Evolutionary conservation across 225 moss, liverwort and hornwort genomes (phyloP).

Genomic region (Polytrichum commune): DNA sequence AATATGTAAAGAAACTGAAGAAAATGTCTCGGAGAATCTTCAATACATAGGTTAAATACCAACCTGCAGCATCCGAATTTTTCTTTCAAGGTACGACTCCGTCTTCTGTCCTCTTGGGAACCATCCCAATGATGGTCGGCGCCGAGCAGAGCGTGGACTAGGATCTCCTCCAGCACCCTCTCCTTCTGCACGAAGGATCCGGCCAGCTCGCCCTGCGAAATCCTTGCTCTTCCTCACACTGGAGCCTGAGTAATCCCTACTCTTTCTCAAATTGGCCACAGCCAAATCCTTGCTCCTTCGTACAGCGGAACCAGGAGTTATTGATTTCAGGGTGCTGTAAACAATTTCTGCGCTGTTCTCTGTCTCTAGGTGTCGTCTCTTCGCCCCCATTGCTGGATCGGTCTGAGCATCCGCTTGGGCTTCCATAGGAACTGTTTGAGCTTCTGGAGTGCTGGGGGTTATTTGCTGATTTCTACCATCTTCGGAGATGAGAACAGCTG

Average conservation of each 20-base stretch:
- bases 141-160: slow-evolving; percentile 29
- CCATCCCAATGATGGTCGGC: slow-evolving; percentile 34
- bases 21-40: too few species aligned
- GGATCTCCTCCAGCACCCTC: slow-evolving; percentile 13
- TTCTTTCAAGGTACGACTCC: slow-evolving; percentile 41
- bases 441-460: slow-evolving; percentile 1
- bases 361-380: slow-evolving; percentile 13
- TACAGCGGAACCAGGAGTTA: slow-evolving; percentile 16
- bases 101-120: slow-evolving; percentile 39
- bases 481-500: too few species aligned
- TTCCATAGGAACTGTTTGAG: slow-evolving; percentile 8
- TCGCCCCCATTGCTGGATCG: slow-evolving; percentile 11
- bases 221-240: slow-evolving; percentile 19
- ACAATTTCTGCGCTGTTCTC: slow-evolving; percentile 4
- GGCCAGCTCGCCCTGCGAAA: slow-evolving; percentile 19
- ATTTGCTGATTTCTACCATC: neutral
- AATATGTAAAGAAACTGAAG: too few species aligned
- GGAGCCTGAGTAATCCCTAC: slow-evolving; percentile 6
- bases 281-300: neutral
- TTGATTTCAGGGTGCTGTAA: slow-evolving; percentile 4
- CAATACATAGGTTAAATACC: neutral
- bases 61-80: slow-evolving; percentile 45
- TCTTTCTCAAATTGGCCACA: slow-evolving; percentile 12
- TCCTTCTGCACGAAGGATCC: slow-evolving; percentile 15
- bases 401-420: neutral